Evolutionary conservation across 495 filamentous ascomycete genomes (phyloP).

Genomic region (Aspergillus cavernicola): DNA sequence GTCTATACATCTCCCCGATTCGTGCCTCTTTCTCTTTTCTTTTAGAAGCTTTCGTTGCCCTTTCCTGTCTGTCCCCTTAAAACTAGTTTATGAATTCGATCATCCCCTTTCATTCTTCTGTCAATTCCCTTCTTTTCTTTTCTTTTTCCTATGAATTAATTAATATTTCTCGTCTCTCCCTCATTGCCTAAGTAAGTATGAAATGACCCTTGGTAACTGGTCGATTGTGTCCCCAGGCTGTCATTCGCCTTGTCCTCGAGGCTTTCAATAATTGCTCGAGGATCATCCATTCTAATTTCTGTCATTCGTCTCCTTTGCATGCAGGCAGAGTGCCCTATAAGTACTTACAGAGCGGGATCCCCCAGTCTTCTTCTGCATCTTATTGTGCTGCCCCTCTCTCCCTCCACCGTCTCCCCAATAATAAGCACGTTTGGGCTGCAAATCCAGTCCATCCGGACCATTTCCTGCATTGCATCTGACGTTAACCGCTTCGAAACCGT

Average conservation of each 20-base stretch:
- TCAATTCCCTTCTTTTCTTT: slow-evolving; percentile 7
- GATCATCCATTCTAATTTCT: slow-evolving; percentile 10
- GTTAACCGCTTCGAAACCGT: not conserved
- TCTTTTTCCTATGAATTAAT: slow-evolving; percentile 9
- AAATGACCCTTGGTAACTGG: no score
- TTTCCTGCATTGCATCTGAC: slow-evolving; percentile 10
- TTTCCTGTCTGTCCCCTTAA: slow-evolving; percentile 2
- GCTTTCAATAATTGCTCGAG: slow-evolving; percentile 8
- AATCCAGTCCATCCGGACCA: not conserved
- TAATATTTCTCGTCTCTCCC: slow-evolving; percentile 3
- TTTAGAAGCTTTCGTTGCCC: not conserved
- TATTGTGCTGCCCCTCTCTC: slow-evolving; percentile 4
- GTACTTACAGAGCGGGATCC: slow-evolving; percentile 18
- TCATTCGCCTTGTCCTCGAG: not conserved
- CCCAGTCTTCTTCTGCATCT: not conserved
- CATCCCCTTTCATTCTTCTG: not conserved
- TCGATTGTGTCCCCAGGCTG: not conserved
- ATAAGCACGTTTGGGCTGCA: slow-evolving; percentile 14
- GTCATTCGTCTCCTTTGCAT: not conserved
- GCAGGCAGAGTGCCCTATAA: slow-evolving; percentile 13
- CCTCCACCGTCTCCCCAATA: slow-evolving; percentile 9
- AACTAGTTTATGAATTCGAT: no score
- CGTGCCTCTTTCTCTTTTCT: slow-evolving; percentile 8
- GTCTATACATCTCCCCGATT: no score
- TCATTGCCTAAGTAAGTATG: no score